These are phyloP conservation scores for Ulmus americana DNA, from an alignment of 331 rosid genomes.

Conservation along the genomic window DNA sequence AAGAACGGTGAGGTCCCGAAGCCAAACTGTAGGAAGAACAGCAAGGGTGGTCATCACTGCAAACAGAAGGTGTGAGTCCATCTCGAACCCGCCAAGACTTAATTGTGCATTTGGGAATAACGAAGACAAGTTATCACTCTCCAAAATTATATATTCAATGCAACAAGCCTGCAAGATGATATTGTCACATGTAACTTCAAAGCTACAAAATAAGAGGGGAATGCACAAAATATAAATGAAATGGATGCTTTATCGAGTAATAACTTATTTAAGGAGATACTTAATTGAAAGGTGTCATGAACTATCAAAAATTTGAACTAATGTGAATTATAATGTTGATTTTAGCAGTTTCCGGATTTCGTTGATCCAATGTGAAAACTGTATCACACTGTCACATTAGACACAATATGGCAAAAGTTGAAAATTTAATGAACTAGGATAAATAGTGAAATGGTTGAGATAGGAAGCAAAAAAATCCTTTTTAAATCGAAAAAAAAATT, in stretches of 20 bases:
- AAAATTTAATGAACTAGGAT: too few relatives aligned
- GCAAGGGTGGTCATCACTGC: conserved; percentile 66
- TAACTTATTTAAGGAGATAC: too few relatives aligned
- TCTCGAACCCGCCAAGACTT: conserved; percentile 46
- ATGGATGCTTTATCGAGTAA: neutral
- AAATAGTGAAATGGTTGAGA: too few relatives aligned
- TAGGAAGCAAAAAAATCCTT: too few relatives aligned
- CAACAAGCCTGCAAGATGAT: conserved; percentile 62
- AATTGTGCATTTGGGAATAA: conserved; percentile 78
- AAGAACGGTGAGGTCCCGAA: conserved; percentile 78
- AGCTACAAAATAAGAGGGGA: conserved; percentile 2
- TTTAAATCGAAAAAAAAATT: too few relatives aligned
- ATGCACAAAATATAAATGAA: neutral
- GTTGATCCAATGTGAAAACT: too few relatives aligned
- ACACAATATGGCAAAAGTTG: too few relatives aligned
- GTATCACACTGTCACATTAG: too few relatives aligned
- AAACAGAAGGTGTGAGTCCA: conserved; percentile 51
- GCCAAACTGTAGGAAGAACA: conserved; percentile 96
- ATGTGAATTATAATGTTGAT: too few relatives aligned
- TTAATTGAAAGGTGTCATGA: too few relatives aligned
- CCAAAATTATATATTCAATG: conserved; percentile 88
- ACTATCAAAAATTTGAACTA: too few relatives aligned
- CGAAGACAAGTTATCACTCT: conserved; percentile 87
- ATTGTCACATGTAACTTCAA: conserved; percentile 15
- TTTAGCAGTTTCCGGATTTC: too few relatives aligned